phyloP scores from a whole-genome alignment of 1,139 yeast species.

The Saccharomycopsis crataegensis region DNA sequence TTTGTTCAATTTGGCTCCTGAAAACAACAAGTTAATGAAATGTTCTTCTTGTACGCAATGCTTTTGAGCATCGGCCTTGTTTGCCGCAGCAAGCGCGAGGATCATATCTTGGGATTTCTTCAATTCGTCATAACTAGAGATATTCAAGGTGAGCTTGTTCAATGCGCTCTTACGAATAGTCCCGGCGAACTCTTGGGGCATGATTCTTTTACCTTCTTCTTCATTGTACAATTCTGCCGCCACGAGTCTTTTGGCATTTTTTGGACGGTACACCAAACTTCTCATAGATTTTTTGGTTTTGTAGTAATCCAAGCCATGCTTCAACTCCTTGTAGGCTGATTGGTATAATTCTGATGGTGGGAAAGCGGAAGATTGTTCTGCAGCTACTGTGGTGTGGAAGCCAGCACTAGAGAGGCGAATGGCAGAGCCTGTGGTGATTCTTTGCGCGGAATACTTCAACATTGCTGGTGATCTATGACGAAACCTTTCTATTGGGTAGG shows the following conservation, averaged over 20 bases:
- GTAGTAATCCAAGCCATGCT: constrained; percentile 24
- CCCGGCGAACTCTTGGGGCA: constrained; percentile 31
- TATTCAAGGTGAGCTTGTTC: constrained; percentile 28
- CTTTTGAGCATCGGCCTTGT: constrained; percentile 23
- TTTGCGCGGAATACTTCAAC: too few species aligned
- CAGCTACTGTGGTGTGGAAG: too few species aligned
- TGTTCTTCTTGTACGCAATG: constrained; percentile 27
- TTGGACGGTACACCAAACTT: constrained; percentile 38
- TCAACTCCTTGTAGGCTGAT: constrained; percentile 18
- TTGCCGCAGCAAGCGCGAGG: constrained; percentile 25
- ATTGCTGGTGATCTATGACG: too few species aligned
- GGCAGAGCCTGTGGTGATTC: too few species aligned
- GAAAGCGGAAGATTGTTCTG: too few species aligned
- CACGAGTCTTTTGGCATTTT: constrained; percentile 41
- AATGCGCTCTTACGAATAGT: constrained; percentile 30
- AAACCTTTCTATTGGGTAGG: too few species aligned
- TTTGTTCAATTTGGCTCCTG: constrained; percentile 24
- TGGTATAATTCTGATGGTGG: neutral
- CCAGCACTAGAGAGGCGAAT: too few species aligned
- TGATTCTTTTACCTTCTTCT: constrained; percentile 31
- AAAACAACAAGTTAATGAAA: constrained; percentile 28
- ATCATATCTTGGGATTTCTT: constrained; percentile 13
- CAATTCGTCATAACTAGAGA: constrained; percentile 30
- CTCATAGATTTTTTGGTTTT: constrained; percentile 29
- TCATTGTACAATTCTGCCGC: constrained; percentile 49